Conservation (phyloP, 2,329 filamentous ascomycete genomes). For the Fusarium sp. region DNA sequence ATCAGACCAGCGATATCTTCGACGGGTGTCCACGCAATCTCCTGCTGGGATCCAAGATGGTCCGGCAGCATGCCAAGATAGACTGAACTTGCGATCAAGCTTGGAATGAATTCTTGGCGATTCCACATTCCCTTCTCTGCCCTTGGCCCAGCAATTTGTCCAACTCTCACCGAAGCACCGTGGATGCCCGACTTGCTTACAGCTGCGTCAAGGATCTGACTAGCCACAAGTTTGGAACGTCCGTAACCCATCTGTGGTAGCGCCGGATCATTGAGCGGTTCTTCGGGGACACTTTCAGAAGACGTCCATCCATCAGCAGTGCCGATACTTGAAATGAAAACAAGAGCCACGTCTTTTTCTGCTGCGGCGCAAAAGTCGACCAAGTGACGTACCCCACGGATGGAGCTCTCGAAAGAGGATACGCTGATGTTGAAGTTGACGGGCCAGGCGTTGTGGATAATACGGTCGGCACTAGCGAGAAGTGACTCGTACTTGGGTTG, state of each 20-base stretch:
- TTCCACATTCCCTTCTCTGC: conserved; percentile 8
- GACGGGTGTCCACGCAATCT: not conserved
- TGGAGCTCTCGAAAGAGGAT: not conserved
- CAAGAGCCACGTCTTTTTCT: not conserved
- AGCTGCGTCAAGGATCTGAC: not conserved
- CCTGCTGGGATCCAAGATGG: not conserved
- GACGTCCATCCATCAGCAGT: not conserved
- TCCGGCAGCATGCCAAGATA: conserved; percentile 1
- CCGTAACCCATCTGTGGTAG: conserved; percentile 4
- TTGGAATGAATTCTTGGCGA: conserved; percentile 8
- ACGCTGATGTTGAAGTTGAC: conserved; percentile 26
- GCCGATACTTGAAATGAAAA: not conserved
- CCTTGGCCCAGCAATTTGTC: conserved; percentile 10
- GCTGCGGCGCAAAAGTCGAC: not conserved
- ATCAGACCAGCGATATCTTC: not conserved
- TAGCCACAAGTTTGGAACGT: not conserved
- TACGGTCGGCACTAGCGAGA: not conserved
- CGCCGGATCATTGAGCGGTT: accelerated
- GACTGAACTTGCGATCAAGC: conserved; percentile 7
- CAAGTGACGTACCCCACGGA: not conserved
- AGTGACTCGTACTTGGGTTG: not conserved
- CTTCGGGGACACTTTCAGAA: accelerated
- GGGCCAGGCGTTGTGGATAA: conserved; percentile 17
- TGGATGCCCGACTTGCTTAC: accelerated
- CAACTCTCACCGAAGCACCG: not conserved